These are phyloP conservation scores for Myxozyma kluyveri DNA, from an alignment of 805 yeast genomes.

Conservation along the genomic window DNA sequence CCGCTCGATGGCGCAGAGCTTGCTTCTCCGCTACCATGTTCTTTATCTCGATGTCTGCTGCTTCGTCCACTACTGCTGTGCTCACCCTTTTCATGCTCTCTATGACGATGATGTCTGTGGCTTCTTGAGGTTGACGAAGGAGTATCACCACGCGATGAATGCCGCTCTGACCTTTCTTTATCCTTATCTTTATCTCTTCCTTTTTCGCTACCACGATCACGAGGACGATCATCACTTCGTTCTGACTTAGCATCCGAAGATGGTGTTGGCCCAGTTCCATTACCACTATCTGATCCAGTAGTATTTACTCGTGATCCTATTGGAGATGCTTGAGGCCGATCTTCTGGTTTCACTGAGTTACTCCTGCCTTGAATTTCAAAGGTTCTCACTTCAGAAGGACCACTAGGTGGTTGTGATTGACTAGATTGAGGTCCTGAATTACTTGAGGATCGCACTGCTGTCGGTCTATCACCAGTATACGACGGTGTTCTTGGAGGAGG, in stretches of 20 bases:
- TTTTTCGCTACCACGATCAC: slow-evolving; percentile 9
- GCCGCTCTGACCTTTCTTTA: slow-evolving; percentile 24
- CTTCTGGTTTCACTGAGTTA: neutral
- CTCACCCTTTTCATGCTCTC: neutral
- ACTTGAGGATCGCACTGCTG: neutral
- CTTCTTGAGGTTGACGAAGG: slow-evolving; percentile 3
- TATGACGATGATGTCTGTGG: slow-evolving; percentile 2
- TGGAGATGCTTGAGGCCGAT: neutral
- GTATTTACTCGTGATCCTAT: neutral
- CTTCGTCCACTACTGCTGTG: slow-evolving; percentile 1
- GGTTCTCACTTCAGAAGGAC: neutral
- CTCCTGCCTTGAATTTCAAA: slow-evolving; percentile 1
- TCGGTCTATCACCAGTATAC: neutral
- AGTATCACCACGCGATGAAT: slow-evolving; percentile 10
- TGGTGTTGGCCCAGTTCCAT: neutral
- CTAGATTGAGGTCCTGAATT: no score
- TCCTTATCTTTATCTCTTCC: slow-evolving; percentile 2
- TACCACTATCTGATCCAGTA: neutral
- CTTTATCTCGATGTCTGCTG: slow-evolving; percentile 1
- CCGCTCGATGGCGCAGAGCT: neutral
- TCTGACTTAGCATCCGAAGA: slow-evolving; percentile 6
- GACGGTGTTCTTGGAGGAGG: neutral
- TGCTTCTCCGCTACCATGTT: slow-evolving; percentile 1
- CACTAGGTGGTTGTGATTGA: neutral
- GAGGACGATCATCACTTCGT: slow-evolving; percentile 5